These are phyloP conservation scores for Sphaerulina vaccinii DNA, from an alignment of 2,329 filamentous ascomycete species.

Conservation along the genomic window DNA sequence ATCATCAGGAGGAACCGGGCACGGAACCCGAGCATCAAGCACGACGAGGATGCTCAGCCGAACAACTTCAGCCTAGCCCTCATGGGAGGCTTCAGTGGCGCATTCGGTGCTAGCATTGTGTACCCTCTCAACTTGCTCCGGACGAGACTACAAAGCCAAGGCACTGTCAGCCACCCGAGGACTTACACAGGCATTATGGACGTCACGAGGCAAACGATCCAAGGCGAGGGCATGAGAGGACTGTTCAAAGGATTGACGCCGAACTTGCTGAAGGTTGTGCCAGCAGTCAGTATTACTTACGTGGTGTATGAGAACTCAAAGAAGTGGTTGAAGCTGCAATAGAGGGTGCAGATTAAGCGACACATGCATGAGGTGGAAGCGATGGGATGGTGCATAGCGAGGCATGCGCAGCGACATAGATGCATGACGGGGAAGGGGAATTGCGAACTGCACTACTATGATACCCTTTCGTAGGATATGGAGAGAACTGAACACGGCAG, in stretches of 20 bases:
- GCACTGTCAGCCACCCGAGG: conserved; percentile 78
- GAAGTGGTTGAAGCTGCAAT: conserved; percentile 54
- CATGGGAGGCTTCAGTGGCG: conserved; percentile 88
- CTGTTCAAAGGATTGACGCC: conserved; percentile 94
- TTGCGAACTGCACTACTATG: background rate
- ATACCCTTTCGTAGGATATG: conserved; percentile 5
- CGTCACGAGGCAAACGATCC: conserved; percentile 78
- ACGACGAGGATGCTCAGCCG: conserved; percentile 75
- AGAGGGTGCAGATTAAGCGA: background rate
- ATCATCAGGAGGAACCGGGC: conserved; percentile 68
- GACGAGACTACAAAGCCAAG: conserved; percentile 83
- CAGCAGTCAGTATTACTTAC: conserved; percentile 89
- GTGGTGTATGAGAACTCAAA: conserved; percentile 92
- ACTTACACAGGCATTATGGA: conserved; percentile 89
- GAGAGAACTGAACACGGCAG: background rate
- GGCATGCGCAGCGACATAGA: background rate
- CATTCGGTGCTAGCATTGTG: conserved; percentile 87
- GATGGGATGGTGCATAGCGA: background rate
- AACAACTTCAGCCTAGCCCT: conserved; percentile 81
- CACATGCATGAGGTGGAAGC: background rate
- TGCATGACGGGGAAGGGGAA: background rate
- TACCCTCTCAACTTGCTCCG: conserved; percentile 93
- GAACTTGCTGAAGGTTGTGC: conserved; percentile 93
- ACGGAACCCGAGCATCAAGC: conserved; percentile 53
- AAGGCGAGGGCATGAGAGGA: conserved; percentile 78